phyloP scores from a whole-genome alignment of 495 filamentous ascomycete species.

The Platismatia glauca region DNA sequence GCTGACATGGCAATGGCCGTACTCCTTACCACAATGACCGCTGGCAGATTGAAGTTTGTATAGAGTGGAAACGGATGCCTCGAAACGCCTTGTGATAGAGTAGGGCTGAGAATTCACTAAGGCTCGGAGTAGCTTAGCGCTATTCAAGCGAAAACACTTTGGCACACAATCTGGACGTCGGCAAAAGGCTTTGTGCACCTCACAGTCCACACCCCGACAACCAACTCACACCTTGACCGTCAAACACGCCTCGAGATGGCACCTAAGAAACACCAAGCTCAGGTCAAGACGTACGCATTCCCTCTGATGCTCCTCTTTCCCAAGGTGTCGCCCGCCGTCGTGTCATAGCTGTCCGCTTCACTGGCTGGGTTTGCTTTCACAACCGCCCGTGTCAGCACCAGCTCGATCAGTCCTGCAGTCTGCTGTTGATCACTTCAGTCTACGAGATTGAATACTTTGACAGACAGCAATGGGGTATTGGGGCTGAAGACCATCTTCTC shows the following conservation, averaged over 20 bases:
- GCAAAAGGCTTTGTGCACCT: background rate
- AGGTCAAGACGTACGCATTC: constrained; percentile 23
- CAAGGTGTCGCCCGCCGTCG: constrained; percentile 6
- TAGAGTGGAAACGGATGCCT: background rate
- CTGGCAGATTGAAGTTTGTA: background rate
- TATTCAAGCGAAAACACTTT: constrained; percentile 7
- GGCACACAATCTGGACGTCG: constrained; percentile 6
- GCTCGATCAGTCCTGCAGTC: constrained; percentile 68
- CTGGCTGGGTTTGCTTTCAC: constrained; percentile 11
- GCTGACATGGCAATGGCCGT: constrained; percentile 33
- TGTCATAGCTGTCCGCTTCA: constrained; percentile 16
- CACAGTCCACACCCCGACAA: constrained; percentile 5
- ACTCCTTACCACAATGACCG: background rate
- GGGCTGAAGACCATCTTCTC: constrained; percentile 70
- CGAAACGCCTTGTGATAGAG: too few species aligned
- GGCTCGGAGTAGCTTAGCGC: background rate
- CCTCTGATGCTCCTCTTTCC: background rate
- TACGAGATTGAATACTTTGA: constrained; percentile 19
- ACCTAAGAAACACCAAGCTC: constrained; percentile 29
- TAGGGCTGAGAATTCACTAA: background rate
- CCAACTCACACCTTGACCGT: constrained; percentile 19
- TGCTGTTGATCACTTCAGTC: constrained; percentile 35
- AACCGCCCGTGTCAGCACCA: constrained; percentile 37
- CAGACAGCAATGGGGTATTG: constrained; percentile 63
- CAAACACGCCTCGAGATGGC: constrained; percentile 41